Evolutionary conservation across 2,329 filamentous ascomycete genomes (phyloP), one percentile per base, ranked within the genome.

Genomic region (Fusarium oxysporum): DNA sequence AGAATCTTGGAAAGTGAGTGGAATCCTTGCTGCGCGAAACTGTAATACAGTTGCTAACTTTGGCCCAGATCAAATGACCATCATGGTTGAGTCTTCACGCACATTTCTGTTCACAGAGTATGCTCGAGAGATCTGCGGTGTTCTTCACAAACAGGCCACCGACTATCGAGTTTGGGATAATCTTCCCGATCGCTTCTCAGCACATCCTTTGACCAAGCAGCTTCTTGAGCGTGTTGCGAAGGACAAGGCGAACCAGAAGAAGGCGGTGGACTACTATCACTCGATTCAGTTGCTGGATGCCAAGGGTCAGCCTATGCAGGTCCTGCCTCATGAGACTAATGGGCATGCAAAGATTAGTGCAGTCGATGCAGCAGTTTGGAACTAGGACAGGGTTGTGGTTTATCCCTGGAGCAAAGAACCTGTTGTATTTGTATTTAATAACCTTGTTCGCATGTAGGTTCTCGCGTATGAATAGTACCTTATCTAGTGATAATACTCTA

Each of bases 91-190:
- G 16, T 51, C 68, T 0, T 51, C 41, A 0, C 48, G 68, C 12
- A 70, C 68, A 5, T 70, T 70, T 12, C n/a, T 70, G 3, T 70
- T 70, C 14, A 70, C 68, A 2, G 50, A 70, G 4, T 70, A 70
- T 11, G 68, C 68, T 3, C 60, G 68, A 3, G 35, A 65, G 32
- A 43, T 33, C 14, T 70, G 60, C 2, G 65, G 65, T 13, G 59
- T 65, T 21, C 37, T 70, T 11, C 48, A 70, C 13, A 65, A 23
- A 19, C 65, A 70, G 5, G 65, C 55, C 6, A 70, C 68, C 1
- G 50, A 70, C 13, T 38, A 48, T 5, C 40, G 50, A 13, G 65
- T 70, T 11, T 70, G 68, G 68, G 67, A 70, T 9, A 70, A 45
- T 10, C 35, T 70, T 0, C 67, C 67, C 0, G 67, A 70, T 5